Evolutionary conservation across 2,329 filamentous ascomycete genomes (phyloP).

Genomic region (Fusarium newnesense): DNA sequence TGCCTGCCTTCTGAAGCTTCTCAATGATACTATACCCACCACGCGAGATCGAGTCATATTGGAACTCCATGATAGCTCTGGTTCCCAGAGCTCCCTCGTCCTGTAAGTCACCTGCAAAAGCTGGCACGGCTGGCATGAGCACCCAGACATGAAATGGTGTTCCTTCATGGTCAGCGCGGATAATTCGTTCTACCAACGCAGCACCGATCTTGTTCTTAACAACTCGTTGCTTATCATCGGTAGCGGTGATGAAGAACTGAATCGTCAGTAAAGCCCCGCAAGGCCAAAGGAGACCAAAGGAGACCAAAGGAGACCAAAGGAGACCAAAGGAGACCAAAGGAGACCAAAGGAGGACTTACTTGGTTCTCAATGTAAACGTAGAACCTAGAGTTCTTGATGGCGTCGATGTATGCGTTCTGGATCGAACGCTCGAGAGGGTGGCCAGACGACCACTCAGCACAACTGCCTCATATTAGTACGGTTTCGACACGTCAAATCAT

Average conservation of each 20-base stretch:
- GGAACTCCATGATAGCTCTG: slow-evolving; percentile 88
- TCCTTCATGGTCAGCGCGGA: slow-evolving; percentile 72
- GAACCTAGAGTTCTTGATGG: slow-evolving; percentile 74
- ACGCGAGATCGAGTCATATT: slow-evolving; percentile 82
- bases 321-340: no score
- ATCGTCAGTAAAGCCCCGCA: background rate
- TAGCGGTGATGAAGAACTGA: slow-evolving; percentile 86
- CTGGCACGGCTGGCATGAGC: slow-evolving; percentile 82
- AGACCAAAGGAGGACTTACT: slow-evolving; percentile 44
- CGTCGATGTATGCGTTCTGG: slow-evolving; percentile 82
- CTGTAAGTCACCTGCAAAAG: slow-evolving; percentile 83
- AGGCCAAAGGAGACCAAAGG: background rate
- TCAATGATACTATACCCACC: slow-evolving; percentile 84
- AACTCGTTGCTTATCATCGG: slow-evolving; percentile 73
- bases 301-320: no score
- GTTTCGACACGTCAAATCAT: no score
- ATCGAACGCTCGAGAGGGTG: slow-evolving; percentile 77
- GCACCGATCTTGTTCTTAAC: slow-evolving; percentile 82
- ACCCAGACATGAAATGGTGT: slow-evolving; percentile 80
- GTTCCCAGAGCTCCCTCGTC: slow-evolving; percentile 79
- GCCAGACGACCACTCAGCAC: slow-evolving; percentile 63
- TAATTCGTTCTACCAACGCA: slow-evolving; percentile 80
- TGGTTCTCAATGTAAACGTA: slow-evolving; percentile 86
- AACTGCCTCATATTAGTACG: slow-evolving; percentile 48
- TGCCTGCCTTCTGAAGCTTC: slow-evolving; percentile 72